Conservation (phyloP, 768 basidiomycete genomes). For the Dentipellis fragilis region DNA sequence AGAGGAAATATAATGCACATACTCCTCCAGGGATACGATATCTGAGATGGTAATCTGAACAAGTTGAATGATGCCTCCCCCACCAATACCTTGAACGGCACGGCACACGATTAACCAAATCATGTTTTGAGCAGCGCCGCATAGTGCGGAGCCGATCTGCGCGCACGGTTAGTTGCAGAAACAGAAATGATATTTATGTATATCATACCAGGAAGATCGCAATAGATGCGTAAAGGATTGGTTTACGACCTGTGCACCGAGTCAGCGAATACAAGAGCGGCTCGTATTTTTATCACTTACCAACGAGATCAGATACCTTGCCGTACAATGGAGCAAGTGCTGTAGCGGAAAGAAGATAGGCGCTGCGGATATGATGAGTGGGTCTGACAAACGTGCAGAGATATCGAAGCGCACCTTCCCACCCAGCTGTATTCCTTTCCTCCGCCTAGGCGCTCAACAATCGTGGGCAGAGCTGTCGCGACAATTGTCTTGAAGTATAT, state of each 20-base stretch:
- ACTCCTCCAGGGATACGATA: constrained; percentile 76
- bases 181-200: not conserved
- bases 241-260: constrained; percentile 36
- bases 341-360: constrained; percentile 64
- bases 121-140: constrained; percentile 74
- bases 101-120: constrained; percentile 67
- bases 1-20: constrained; percentile 15
- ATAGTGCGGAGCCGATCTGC: constrained; percentile 70
- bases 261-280: too few species aligned
- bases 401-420: constrained; percentile 24
- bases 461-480: constrained; percentile 40
- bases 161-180: not conserved
- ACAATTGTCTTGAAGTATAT: constrained; percentile 28
- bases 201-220: constrained; percentile 48
- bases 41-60: constrained; percentile 75
- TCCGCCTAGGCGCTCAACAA: constrained; percentile 33
- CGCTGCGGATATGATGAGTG: constrained; percentile 26
- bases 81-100: constrained; percentile 78
- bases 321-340: constrained; percentile 67
- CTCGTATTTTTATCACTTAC: constrained; percentile 12
- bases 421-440: constrained; percentile 41
- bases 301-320: constrained; percentile 58
- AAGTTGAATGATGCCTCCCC: constrained; percentile 70
- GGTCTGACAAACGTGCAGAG: not conserved
- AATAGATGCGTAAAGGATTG: constrained; percentile 58